A percentile compares a stretch with the other conserved stretches of the same genome.
Evolutionary conservation across 2,329 filamentous ascomycete genomes (phyloP).

Genomic region (Aquanectria penicillioides): DNA sequence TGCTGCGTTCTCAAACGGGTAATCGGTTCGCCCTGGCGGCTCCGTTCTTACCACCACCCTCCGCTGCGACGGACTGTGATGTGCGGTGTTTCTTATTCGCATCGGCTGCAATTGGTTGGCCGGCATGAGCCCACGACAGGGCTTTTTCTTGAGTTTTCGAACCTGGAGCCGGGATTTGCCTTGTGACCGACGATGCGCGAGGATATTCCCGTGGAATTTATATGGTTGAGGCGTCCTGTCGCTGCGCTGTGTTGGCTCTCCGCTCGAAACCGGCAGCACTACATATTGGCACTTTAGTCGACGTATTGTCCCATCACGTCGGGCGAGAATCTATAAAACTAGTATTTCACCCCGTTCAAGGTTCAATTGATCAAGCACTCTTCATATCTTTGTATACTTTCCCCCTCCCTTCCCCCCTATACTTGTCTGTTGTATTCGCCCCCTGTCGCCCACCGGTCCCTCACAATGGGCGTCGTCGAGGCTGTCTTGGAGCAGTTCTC

Average conservation of each 20-base stretch:
- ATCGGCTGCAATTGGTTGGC: neutral
- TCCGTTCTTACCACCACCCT: constrained; percentile 10
- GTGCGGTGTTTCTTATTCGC: neutral
- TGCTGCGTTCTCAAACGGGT: constrained; percentile 18
- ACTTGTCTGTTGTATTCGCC: neutral
- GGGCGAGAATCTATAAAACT: no score
- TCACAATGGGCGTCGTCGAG: constrained; percentile 62
- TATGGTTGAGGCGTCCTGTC: neutral
- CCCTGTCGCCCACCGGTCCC: neutral
- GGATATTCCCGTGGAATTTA: neutral
- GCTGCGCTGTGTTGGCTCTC: neutral
- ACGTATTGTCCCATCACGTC: neutral
- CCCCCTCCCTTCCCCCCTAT: neutral
- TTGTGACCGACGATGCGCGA: neutral
- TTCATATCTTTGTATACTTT: no score
- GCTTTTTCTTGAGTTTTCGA: no score
- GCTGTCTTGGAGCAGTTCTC: constrained; percentile 56
- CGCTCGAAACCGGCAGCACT: neutral
- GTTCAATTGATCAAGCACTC: no score
- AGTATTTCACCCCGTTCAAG: no score
- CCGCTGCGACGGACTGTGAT: neutral
- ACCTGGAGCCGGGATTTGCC: neutral
- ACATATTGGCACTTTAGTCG: neutral
- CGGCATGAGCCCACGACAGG: no score
- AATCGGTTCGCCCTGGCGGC: constrained; percentile 20